Evolutionary conservation across 1,139 yeast genomes (phyloP).

Genomic region (Saccharomyces hybrid): DNA sequence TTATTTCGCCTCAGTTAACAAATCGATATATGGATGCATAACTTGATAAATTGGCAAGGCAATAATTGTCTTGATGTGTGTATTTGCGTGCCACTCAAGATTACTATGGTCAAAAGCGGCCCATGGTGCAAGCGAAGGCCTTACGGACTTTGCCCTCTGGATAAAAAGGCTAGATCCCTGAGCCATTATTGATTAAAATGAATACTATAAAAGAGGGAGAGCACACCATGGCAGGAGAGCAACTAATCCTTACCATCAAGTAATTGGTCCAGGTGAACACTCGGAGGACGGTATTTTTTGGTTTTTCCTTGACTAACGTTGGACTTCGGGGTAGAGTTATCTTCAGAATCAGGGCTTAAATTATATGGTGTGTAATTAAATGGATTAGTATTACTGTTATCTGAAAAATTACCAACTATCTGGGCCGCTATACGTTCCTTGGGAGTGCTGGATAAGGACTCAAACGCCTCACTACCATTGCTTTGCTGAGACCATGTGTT

Average conservation of each 20-base stretch:
- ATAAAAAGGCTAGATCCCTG: background rate
- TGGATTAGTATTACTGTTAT: background rate
- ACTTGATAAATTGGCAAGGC: background rate
- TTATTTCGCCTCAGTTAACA: background rate
- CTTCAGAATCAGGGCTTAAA: background rate
- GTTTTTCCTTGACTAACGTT: conserved; percentile 4
- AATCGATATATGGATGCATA: background rate
- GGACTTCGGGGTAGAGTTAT: background rate
- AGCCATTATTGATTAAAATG: background rate
- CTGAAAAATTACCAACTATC: conserved; percentile 1
- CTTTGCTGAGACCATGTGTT: conserved; percentile 1
- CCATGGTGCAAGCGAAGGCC: background rate
- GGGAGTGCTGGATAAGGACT: conserved; percentile 7
- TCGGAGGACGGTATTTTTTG: conserved; percentile 15
- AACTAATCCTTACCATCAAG: conserved; percentile 10
- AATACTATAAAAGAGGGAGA: background rate
- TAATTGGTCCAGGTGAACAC: conserved; percentile 17
- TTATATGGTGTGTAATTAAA: background rate
- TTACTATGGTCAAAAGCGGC: background rate
- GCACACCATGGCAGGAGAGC: background rate
- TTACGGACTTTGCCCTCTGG: background rate
- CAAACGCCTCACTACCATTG: conserved; percentile 4
- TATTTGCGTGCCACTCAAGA: background rate
- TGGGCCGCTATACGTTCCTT: conserved; percentile 4
- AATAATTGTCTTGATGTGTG: background rate